A percentile compares a stretch with the other conserved stretches of the same genome.
These are phyloP conservation scores for Backusella morwellensis DNA, from an alignment of 192 early-diverging fungal species.

Conservation along the genomic window DNA sequence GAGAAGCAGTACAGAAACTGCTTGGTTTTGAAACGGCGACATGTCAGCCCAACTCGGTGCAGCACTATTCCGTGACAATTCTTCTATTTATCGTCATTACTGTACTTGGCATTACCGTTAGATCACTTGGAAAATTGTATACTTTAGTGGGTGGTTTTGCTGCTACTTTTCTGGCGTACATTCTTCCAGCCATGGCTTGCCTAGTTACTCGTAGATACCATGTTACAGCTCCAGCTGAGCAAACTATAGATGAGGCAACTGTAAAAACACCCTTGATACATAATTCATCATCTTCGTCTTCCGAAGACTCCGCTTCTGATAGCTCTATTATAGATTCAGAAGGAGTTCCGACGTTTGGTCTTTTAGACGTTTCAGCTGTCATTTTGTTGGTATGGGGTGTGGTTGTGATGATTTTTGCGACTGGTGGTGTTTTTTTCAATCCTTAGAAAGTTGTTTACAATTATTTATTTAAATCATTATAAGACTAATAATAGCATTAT, in stretches of 20 bases:
- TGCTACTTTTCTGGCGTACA: slow-evolving; percentile 47
- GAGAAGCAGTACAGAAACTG: slow-evolving; percentile 45
- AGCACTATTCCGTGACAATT: slow-evolving; percentile 43
- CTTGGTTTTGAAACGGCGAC: slow-evolving; percentile 43
- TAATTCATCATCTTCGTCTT: neutral
- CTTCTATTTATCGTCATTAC: slow-evolving; percentile 37
- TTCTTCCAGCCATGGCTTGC: slow-evolving; percentile 45
- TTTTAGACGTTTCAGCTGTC: slow-evolving; percentile 24
- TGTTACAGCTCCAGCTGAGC: too few relatives aligned
- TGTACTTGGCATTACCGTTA: slow-evolving; percentile 35
- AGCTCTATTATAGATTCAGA: neutral
- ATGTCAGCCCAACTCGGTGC: slow-evolving; percentile 23
- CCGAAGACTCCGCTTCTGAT: slow-evolving; percentile 14
- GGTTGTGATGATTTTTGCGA: slow-evolving; percentile 51
- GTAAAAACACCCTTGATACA: neutral
- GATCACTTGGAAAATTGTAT: slow-evolving; percentile 45
- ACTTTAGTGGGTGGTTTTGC: slow-evolving; percentile 48
- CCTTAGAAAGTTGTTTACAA: neutral
- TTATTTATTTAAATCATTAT: neutral
- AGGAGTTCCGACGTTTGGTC: neutral
- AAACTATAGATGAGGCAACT: neutral
- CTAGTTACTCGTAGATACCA: slow-evolving; percentile 16
- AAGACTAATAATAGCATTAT: neutral
- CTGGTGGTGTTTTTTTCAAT: slow-evolving; percentile 9
- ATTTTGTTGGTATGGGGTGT: slow-evolving; percentile 42